A percentile compares a stretch with the other conserved stretches of the same genome.
Evolutionary conservation across 1,284 basidiomycete species (phyloP).

Genomic region (Microbotryum saponariae): DNA sequence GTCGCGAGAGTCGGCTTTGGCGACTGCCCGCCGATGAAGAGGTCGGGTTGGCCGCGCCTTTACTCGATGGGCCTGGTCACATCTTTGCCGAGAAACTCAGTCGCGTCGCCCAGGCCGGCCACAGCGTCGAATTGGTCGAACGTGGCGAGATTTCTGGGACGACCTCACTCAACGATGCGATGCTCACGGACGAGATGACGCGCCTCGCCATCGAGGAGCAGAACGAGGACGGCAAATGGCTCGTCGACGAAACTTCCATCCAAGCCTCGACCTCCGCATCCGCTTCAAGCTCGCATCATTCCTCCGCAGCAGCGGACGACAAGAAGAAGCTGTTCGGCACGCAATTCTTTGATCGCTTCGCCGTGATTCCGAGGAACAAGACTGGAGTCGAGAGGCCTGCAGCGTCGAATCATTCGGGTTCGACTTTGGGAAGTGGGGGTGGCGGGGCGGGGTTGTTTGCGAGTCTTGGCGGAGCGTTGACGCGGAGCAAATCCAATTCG

Average conservation of each 20-base stretch:
- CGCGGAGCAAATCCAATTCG: conserved; percentile 17
- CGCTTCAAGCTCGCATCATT: conserved; percentile 2
- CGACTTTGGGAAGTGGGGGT: neutral
- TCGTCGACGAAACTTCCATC: conserved; percentile 29
- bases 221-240: conserved; percentile 32
- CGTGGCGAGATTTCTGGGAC: conserved; percentile 21
- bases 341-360: neutral
- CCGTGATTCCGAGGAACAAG: conserved; percentile 4
- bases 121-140: conserved; percentile 33
- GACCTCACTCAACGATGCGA: conserved; percentile 37
- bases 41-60: neutral
- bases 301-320: neutral
- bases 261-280: conserved; percentile 8
- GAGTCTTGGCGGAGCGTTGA: conserved; percentile 10
- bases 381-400: conserved; percentile 2
- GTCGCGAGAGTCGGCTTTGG: conserved; percentile 17
- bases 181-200: conserved; percentile 21
- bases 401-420: neutral
- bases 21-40: conserved; percentile 16
- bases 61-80: conserved; percentile 23
- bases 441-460: conserved; percentile 3
- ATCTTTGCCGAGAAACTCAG: conserved; percentile 33
- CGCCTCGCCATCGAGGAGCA: conserved; percentile 39
- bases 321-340: conserved; percentile 21
- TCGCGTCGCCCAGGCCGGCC: conserved; percentile 21